Evolutionary conservation across 176 grass and related monocot genomes (phyloP).

Genomic region (Oryza australiensis): DNA sequence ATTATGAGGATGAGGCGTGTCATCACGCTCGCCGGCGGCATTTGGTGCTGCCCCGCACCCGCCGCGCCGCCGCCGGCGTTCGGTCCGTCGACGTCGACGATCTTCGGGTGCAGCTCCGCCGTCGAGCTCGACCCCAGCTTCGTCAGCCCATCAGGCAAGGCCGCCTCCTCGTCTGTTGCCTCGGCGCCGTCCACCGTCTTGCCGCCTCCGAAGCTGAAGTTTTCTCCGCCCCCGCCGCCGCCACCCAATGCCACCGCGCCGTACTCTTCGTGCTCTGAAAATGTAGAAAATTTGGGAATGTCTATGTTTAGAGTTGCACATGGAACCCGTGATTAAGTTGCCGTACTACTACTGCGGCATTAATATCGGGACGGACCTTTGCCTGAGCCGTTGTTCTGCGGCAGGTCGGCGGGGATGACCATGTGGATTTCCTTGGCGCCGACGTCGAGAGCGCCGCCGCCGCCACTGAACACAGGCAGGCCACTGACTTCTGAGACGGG

Average conservation of each 20-base stretch:
- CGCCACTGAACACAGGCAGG: constrained; percentile 52
- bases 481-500: constrained; percentile 86
- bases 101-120: constrained; percentile 48
- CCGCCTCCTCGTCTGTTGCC: constrained; percentile 8
- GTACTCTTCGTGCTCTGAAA: constrained; percentile 31
- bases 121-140: constrained; percentile 63
- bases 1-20: constrained; percentile 84
- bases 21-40: constrained; percentile 87
- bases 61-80: background rate
- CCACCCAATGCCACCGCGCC: background rate
- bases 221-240: constrained; percentile 27
- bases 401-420: constrained; percentile 72
- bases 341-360: background rate
- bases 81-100: background rate
- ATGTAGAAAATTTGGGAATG: background rate
- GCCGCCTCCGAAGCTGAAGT: constrained; percentile 42
- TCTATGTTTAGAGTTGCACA: background rate
- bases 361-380: constrained; percentile 55
- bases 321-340: constrained; percentile 25
- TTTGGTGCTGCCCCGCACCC: constrained; percentile 43
- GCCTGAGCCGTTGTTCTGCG: constrained; percentile 45
- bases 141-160: constrained; percentile 40
- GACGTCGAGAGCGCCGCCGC: constrained; percentile 25
- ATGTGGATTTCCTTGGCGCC: constrained; percentile 91
- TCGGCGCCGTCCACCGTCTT: constrained; percentile 37